Percentiles rank a stretch among this genome's conserved stretches.
Evolutionary conservation across 805 yeast species (phyloP).

Genomic region (Jamesozyma rosinii): DNA sequence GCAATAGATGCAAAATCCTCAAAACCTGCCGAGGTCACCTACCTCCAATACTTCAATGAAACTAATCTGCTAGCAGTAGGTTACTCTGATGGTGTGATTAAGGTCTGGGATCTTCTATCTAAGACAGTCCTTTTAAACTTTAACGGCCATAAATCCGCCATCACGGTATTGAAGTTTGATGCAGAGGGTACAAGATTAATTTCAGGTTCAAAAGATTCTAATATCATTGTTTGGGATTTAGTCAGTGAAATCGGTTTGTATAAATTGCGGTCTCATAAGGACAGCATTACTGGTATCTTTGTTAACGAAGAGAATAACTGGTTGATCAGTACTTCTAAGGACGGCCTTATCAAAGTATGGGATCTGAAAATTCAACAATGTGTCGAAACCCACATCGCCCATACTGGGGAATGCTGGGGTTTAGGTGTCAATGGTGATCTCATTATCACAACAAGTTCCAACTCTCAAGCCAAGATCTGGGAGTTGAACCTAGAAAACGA

Average conservation of each 20-base stretch:
- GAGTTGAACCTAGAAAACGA: constrained; percentile 44
- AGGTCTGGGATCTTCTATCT: constrained; percentile 84
- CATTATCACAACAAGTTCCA: constrained; percentile 66
- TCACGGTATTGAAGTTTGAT: constrained; percentile 67
- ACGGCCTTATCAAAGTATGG: constrained; percentile 89
- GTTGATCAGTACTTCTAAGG: constrained; percentile 72
- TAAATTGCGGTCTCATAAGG: constrained; percentile 82
- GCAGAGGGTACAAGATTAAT: constrained; percentile 71
- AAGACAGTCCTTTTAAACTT: constrained; percentile 70
- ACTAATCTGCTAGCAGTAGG: constrained; percentile 81
- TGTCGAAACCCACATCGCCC: constrained; percentile 90
- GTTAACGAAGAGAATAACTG: constrained; percentile 49
- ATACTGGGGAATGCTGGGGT: constrained; percentile 89
- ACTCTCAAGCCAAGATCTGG: constrained; percentile 82
- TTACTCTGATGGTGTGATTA: constrained; percentile 77
- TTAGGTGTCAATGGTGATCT: constrained; percentile 43
- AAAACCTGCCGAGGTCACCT: constrained; percentile 53
- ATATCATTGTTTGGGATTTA: constrained; percentile 87
- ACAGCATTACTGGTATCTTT: constrained; percentile 70
- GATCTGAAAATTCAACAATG: constrained; percentile 83
- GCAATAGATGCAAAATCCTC: constrained; percentile 56
- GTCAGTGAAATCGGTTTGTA: constrained; percentile 84
- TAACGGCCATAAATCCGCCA: constrained; percentile 81
- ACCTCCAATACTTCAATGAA: constrained; percentile 47
- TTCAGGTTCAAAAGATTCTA: constrained; percentile 81